A percentile compares a stretch with the other conserved stretches of the same genome.
Conservation (phyloP, 2,329 filamentous ascomycete species). For the Dichotomopilus funicola region DNA sequence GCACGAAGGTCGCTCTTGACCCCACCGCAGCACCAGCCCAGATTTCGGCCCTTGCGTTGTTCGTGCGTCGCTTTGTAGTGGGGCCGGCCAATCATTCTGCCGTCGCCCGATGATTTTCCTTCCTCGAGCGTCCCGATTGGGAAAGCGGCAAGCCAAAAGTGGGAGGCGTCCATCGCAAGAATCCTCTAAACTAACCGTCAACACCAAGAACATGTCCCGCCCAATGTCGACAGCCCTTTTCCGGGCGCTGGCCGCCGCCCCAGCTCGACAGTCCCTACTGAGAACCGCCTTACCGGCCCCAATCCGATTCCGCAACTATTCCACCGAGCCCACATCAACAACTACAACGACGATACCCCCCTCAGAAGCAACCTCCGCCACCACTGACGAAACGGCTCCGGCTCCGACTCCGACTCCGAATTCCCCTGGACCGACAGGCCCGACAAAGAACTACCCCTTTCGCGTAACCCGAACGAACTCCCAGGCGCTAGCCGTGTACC, state of each 20-base stretch:
- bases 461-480: slow-evolving; percentile 49
- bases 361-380: too few relatives aligned
- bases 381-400: too few relatives aligned
- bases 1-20: neutral
- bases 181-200: too few relatives aligned
- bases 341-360: neutral
- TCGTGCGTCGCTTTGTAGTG: neutral
- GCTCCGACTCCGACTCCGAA: too few relatives aligned
- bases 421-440: too few relatives aligned
- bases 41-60: neutral
- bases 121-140: slow-evolving; percentile 1
- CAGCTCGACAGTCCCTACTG: slow-evolving; percentile 2
- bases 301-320: slow-evolving; percentile 3
- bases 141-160: slow-evolving; percentile 10
- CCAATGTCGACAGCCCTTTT: slow-evolving; percentile 11
- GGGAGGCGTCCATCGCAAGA: neutral
- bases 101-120: slow-evolving; percentile 10
- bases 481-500: slow-evolving; percentile 71
- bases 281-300: neutral
- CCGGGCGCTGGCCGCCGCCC: slow-evolving; percentile 5
- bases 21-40: neutral
- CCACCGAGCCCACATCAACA: neutral
- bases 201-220: too few relatives aligned
- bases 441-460: too few relatives aligned
- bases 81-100: slow-evolving; percentile 20